Base-by-base conservation (phyloP, 148 eudicot species). In the Vaccinium macrocarpon region DNA sequence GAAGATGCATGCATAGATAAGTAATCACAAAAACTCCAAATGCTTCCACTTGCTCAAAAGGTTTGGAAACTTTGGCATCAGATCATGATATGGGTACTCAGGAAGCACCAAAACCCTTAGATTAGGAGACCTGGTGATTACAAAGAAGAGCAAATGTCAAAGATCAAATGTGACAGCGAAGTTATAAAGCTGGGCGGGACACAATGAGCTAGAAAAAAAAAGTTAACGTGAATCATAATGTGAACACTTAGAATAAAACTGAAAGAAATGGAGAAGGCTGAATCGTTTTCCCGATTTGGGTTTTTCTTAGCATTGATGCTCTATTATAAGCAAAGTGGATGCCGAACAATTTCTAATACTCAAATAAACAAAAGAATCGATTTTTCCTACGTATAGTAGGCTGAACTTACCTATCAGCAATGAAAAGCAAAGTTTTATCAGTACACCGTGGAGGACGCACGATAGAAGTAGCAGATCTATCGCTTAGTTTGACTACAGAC, bases 21-120 rank as follows among this genome's bases (percentile, higher is more conserved):
- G 46, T 42, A 5, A 42, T 42, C 0, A 42, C 46, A 42, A 42
- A 23, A 8, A 0, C 32, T 77, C 57, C 35, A 77, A 48, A 10
- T 50, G 12, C 5, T 77, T 77, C 80, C 38, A 77, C 80, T 50
- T 77, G 59, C 80, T 48, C 5, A 77, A 13, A 50, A n/a, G 57
- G 14, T 49, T 23, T 48, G 15, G 80, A 6, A 77, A 2, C 12
- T 62, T 62, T 2, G 19, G 8, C n/a, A 59, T 18, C 1, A 59
- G 9, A 59, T 59, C 23, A 6, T 18, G 23, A 59, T 59, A 8
- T 18, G 21, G 64, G 19, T 2, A 2, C 3, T 2, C 15, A 9
- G 32, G 72, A 66, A 27, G 12, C 72, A 23, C 13, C 32, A n/a
- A 35, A 15, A 9, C 7, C 16, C 38, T 72, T 16, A 13, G 14